phyloP scores from a whole-genome alignment of 169 alveolate species.

The Babesia ovis region DNA sequence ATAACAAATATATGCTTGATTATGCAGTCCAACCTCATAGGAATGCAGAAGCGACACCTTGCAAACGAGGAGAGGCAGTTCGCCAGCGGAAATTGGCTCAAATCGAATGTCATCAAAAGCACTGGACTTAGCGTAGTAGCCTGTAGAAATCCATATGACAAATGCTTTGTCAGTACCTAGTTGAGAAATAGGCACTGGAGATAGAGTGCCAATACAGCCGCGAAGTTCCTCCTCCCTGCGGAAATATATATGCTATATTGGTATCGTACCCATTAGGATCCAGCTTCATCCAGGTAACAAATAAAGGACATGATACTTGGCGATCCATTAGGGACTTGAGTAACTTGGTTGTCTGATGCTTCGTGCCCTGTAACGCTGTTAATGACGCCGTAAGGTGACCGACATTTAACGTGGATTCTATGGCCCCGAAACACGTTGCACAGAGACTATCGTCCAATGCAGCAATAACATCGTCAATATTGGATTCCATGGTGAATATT shows the following conservation, averaged over 20 bases:
- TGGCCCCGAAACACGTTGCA: constrained; percentile 42
- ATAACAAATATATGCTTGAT: constrained; percentile 4
- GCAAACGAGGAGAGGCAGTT: constrained; percentile 26
- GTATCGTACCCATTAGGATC: constrained; percentile 28
- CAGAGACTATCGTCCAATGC: constrained; percentile 44
- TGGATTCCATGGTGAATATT: constrained; percentile 14
- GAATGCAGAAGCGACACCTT: constrained; percentile 52
- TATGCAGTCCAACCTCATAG: constrained; percentile 26
- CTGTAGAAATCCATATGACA: constrained; percentile 1
- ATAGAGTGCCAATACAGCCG: constrained; percentile 60
- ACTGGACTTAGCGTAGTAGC: constrained; percentile 40
- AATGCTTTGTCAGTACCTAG: background rate
- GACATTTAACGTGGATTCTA: constrained; percentile 25
- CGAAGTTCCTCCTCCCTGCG: constrained; percentile 37
- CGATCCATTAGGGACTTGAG: background rate
- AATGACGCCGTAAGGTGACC: no score
- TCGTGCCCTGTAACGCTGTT: no score
- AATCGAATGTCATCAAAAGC: constrained; percentile 53
- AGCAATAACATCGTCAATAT: constrained; percentile 9
- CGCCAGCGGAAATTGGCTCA: constrained; percentile 24
- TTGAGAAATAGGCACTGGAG: constrained; percentile 14
- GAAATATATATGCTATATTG: background rate
- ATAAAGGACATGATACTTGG: constrained; percentile 38
- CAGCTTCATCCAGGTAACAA: constrained; percentile 53
- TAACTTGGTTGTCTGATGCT: no score